These are phyloP conservation scores for Colletotrichum sp. DNA, from an alignment of 2,329 filamentous ascomycete genomes.

Conservation along the genomic window DNA sequence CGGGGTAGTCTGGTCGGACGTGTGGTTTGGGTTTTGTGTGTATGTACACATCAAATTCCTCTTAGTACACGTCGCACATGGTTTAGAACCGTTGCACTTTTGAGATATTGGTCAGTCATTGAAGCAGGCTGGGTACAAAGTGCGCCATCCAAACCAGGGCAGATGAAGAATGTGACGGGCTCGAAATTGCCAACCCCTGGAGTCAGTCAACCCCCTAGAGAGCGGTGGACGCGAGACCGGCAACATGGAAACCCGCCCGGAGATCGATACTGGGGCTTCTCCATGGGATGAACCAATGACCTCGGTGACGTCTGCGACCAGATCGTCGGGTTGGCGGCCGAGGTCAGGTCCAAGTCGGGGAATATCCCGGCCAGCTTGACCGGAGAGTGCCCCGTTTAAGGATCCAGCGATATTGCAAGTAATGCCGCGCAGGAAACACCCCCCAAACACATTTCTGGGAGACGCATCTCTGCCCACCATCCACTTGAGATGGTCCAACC, in stretches of 20 bases:
- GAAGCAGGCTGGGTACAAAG: neutral
- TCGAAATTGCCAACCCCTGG: conserved; percentile 9
- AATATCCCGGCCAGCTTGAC: neutral
- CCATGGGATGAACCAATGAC: conserved; percentile 5
- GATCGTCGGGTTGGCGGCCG: conserved; percentile 12
- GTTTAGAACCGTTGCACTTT: conserved; percentile 28
- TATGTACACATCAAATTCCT: conserved; percentile 26
- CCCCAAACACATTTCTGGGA: neutral
- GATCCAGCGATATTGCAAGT: neutral
- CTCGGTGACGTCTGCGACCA: neutral
- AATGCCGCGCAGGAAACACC: neutral
- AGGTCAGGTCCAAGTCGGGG: neutral
- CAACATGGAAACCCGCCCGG: neutral
- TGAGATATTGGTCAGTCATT: conserved; percentile 2
- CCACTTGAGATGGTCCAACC: conserved; percentile 8
- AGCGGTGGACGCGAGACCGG: conserved; percentile 6
- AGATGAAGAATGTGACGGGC: neutral
- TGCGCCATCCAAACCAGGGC: neutral
- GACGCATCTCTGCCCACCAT: neutral
- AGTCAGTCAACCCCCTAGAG: neutral
- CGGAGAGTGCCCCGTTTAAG: neutral
- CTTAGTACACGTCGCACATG: conserved; percentile 27
- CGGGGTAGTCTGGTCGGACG: conserved; percentile 9
- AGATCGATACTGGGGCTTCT: neutral
- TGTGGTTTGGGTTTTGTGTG: neutral